Evolutionary conservation across 805 yeast species (phyloP).

Genomic region (Kuraishia ogatae): DNA sequence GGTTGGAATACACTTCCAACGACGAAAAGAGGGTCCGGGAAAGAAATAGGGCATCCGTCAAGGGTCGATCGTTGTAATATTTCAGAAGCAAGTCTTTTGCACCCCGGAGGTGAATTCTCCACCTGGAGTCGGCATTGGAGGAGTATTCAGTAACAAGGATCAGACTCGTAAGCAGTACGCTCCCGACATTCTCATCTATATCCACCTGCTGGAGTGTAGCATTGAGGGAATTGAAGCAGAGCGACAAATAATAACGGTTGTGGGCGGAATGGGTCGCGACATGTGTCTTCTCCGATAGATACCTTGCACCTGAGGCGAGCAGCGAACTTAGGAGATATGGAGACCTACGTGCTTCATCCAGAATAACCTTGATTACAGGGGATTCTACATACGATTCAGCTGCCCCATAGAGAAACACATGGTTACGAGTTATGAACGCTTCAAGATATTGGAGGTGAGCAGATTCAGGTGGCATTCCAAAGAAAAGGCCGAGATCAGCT

Average conservation of each 20-base stretch:
- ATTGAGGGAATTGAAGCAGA: constrained; percentile 51
- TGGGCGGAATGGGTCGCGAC: constrained; percentile 41
- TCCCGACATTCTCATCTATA: constrained; percentile 43
- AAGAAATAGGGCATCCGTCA: constrained; percentile 12
- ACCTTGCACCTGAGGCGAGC: constrained; percentile 62
- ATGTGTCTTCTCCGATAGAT: constrained; percentile 3
- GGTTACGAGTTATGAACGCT: constrained; percentile 20
- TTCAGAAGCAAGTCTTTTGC: constrained; percentile 51
- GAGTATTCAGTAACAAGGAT: constrained; percentile 55
- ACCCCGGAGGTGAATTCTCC: constrained; percentile 57
- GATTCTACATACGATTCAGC: constrained; percentile 18
- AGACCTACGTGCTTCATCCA: constrained; percentile 28
- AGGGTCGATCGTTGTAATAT: constrained; percentile 18
- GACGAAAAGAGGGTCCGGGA: constrained; percentile 28
- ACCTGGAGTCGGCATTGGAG: constrained; percentile 39
- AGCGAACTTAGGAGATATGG: constrained; percentile 58
- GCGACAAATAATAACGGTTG: constrained; percentile 52
- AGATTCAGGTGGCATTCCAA: constrained; percentile 12
- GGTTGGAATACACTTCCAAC: constrained; percentile 47
- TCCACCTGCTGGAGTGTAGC: constrained; percentile 29
- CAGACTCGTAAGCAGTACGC: constrained; percentile 56
- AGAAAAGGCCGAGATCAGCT: constrained; percentile 10
- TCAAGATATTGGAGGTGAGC: constrained; percentile 14
- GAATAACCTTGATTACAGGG: constrained; percentile 16
- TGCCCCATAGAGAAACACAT: constrained; percentile 18